phyloP scores from a whole-genome alignment of 768 basidiomycete species.

The Pleurotus ostreatus region DNA sequence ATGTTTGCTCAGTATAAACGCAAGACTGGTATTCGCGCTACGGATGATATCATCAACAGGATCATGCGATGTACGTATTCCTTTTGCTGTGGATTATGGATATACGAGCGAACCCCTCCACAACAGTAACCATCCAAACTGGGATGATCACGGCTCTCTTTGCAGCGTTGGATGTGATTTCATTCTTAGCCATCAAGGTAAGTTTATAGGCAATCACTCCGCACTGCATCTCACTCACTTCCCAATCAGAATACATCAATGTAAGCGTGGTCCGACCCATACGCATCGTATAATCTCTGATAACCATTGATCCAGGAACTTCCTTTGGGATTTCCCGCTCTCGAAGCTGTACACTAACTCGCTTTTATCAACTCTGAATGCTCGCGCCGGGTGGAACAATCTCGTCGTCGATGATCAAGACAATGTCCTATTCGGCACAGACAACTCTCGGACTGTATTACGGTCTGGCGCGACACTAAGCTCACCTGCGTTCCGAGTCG shows the following conservation, averaged over 20 bases:
- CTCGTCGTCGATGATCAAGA: neutral
- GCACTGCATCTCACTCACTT: neutral
- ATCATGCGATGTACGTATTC: conserved; percentile 1
- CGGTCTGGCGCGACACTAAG: neutral
- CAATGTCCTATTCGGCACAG: conserved; percentile 3
- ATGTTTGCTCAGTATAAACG: neutral
- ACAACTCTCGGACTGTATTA: neutral
- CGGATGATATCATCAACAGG: conserved; percentile 7
- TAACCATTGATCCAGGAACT: conserved; percentile 2
- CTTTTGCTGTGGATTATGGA: neutral
- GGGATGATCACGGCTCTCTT: conserved; percentile 6
- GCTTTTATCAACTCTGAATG: conserved; percentile 9
- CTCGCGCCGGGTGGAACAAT: conserved; percentile 10
- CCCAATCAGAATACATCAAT: neutral
- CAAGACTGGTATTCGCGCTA: conserved; percentile 2
- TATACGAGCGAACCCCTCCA: neutral
- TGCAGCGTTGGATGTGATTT: conserved; percentile 6
- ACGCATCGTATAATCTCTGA: neutral
- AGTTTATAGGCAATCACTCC: neutral
- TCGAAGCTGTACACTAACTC: conserved; percentile 12
- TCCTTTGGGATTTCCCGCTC: conserved; percentile 9
- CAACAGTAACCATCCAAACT: conserved; percentile 9
- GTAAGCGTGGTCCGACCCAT: neutral
- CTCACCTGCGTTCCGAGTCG: neutral
- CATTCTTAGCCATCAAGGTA: conserved; percentile 1